phyloP scores from a whole-genome alignment of 75 land plant species.

The Picea sitchensis region DNA sequence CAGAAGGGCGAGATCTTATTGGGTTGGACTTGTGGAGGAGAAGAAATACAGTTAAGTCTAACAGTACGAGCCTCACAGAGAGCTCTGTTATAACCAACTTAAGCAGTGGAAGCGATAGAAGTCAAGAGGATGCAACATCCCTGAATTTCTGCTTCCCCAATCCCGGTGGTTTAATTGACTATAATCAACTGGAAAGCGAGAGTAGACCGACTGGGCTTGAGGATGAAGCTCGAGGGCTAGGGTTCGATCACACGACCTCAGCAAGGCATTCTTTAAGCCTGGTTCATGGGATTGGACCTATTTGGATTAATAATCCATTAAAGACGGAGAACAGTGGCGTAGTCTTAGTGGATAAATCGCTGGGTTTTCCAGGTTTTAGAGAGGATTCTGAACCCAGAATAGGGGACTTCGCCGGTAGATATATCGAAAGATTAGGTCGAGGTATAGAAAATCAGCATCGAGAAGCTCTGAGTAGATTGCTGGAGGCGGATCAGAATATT shows the following conservation, averaged over 20 bases:
- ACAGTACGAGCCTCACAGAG: neutral
- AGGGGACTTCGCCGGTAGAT: too few relatives aligned
- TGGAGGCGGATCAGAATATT: neutral
- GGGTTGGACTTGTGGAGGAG: neutral
- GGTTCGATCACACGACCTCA: neutral
- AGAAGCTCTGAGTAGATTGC: neutral
- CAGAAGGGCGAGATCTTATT: neutral
- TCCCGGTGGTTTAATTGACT: too few relatives aligned
- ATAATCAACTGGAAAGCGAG: neutral
- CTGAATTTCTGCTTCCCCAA: neutral
- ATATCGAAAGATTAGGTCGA: too few relatives aligned
- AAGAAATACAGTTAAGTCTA: neutral
- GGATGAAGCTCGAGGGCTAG: neutral
- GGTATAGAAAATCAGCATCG: too few relatives aligned
- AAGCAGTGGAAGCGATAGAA: slow-evolving; percentile 8
- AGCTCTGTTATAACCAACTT: slow-evolving; percentile 5
- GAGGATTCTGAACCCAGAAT: too few relatives aligned
- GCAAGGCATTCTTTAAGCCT: neutral
- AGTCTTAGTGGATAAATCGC: neutral
- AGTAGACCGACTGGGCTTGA: neutral
- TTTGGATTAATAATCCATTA: neutral
- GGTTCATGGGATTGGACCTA: neutral
- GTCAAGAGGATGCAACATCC: slow-evolving; percentile 11
- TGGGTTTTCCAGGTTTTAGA: neutral
- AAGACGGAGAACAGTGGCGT: neutral